Evolutionary conservation across 2,329 filamentous ascomycete species (phyloP), one percentile per base, ranked within the genome.

Genomic region (Colletotrichum tropicicola): DNA sequence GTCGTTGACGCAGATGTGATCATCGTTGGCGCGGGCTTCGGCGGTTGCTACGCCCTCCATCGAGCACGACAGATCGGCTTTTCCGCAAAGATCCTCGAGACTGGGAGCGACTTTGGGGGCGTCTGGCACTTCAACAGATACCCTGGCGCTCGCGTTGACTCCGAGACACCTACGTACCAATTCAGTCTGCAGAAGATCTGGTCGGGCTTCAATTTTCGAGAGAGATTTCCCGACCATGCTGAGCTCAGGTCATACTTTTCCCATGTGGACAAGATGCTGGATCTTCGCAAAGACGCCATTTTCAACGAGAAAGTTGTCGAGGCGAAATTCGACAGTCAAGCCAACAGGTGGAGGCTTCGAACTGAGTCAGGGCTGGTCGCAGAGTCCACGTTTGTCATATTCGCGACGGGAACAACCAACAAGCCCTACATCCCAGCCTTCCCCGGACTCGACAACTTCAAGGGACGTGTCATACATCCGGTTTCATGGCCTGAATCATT

Each of bases 221-320:
- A 78, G 65, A 68, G 73, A 23, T 83, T 77, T 54, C 78, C 81
- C 2, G 70, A 59, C 19, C 72, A 75, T 54, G 68, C 72, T 5
- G 80, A 85, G 59, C 66, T 85, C 1, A 74, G 75, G 5, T 66
- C 51, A 4, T 86, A 86, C 69, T 84, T 86, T 53, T 69, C 75
- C 10, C 80, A 83, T 59, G 76, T 84, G 3, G 82, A 79, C 41
- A 72, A 80, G 19, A 77, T 76, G 3, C 73, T 81, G 37, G 73
- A 79, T 17, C 70, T 85, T 7, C 78, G 76, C 41, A 81, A 79
- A 35, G 78, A 84, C 45, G 78, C 76, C 12, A 72, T 75, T 6
- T 87, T 85, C 70, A 71, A 81, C 32, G 77, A 77, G n/a, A 74
- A 75, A 5, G 79, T 86, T 3, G 66, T 73, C 4, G 75, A 73